A percentile compares a stretch with the other conserved stretches of the same genome.
phyloP scores from a whole-genome alignment of 257 asterid genomes.

The Scutellaria barbata region DNA sequence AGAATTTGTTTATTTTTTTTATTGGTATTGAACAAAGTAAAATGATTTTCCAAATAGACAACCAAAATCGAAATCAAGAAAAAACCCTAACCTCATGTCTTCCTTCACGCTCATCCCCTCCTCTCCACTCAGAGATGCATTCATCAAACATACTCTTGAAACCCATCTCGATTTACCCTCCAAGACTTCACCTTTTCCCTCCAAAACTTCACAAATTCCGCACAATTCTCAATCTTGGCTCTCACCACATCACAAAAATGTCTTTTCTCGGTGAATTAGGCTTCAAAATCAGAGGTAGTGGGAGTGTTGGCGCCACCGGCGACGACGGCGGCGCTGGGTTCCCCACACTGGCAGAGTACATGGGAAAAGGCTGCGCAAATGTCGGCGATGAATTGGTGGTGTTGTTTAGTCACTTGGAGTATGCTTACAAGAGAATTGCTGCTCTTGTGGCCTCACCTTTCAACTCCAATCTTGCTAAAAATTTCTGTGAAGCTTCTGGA shows the following conservation, averaged over 20 bases:
- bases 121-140: constrained; percentile 47
- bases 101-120: neutral
- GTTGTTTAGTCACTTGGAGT: constrained; percentile 68
- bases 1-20: no score
- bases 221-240: constrained; percentile 33
- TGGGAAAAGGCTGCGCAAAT: constrained; percentile 63
- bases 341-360: constrained; percentile 70
- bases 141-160: constrained; percentile 45
- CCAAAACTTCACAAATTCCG: constrained; percentile 38
- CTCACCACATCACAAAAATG: constrained; percentile 48
- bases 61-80: neutral
- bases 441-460: constrained; percentile 96
- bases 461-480: constrained; percentile 57
- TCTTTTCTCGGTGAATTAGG: constrained; percentile 45
- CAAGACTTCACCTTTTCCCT: constrained; percentile 41
- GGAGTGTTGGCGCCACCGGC: constrained; percentile 24
- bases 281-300: constrained; percentile 49
- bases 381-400: constrained; percentile 76
- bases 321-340: constrained; percentile 43
- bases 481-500: constrained; percentile 30
- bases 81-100: constrained; percentile 27
- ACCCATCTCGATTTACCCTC: constrained; percentile 46
- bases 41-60: constrained; percentile 8
- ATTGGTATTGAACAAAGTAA: no score
- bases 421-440: constrained; percentile 84